Conservation (phyloP, 768 basidiomycete species). For the Roridomyces roridus region DNA sequence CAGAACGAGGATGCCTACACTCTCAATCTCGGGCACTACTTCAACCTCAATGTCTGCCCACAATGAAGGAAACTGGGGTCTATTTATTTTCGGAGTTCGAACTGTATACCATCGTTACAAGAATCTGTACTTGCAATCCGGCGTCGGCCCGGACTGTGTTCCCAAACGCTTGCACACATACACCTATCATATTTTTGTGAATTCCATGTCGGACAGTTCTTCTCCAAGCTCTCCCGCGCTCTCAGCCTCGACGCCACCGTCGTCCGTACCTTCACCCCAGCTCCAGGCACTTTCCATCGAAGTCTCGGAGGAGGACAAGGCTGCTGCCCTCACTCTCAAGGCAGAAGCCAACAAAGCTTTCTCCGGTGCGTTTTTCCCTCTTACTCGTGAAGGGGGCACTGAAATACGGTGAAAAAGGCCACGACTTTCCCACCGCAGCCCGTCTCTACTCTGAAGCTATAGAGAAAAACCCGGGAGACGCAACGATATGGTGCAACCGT, state of each 20-base stretch:
- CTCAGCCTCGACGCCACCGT: constrained; percentile 55
- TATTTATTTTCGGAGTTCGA: too few relatives aligned
- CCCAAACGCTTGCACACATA: too few relatives aligned
- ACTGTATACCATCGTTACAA: too few relatives aligned
- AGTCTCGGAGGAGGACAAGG: constrained; percentile 74
- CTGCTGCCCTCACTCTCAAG: constrained; percentile 76
- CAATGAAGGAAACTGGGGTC: background rate
- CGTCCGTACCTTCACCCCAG: constrained; percentile 66
- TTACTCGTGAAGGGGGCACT: background rate
- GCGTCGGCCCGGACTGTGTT: too few relatives aligned
- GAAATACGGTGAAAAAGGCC: constrained; percentile 43
- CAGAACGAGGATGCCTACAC: constrained; percentile 62
- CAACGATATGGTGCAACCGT: constrained; percentile 94
- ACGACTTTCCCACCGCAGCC: constrained; percentile 80
- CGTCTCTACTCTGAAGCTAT: constrained; percentile 85
- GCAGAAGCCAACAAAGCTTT: constrained; percentile 91
- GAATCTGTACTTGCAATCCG: too few relatives aligned
- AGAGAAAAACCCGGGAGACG: constrained; percentile 84
- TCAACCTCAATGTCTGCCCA: constrained; percentile 61
- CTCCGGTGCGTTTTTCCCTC: constrained; percentile 50
- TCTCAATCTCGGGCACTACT: constrained; percentile 58
- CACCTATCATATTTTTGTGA: background rate
- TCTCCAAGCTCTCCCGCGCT: constrained; percentile 47
- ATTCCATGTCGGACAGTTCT: constrained; percentile 33
- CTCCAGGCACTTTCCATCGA: constrained; percentile 49